A percentile compares a stretch with the other conserved stretches of the same genome.
Conservation (phyloP, 2,329 filamentous ascomycete species). For the Clonostachys rhizophaga region DNA sequence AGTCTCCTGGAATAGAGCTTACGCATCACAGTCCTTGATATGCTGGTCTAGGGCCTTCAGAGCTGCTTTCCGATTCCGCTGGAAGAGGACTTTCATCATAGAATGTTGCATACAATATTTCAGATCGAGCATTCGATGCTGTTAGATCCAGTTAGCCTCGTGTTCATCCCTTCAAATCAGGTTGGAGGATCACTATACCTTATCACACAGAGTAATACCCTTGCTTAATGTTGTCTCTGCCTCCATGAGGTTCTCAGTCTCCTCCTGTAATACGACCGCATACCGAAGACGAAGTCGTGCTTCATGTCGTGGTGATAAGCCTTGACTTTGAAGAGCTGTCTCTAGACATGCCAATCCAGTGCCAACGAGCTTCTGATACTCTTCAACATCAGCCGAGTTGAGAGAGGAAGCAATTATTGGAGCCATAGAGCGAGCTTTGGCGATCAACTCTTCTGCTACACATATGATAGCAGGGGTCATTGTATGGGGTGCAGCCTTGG, state of each 20-base stretch:
- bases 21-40: constrained; percentile 64
- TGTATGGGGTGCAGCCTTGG: constrained; percentile 38
- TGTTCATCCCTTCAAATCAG: constrained; percentile 1
- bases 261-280: constrained; percentile 65
- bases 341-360: constrained; percentile 71
- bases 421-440: constrained; percentile 54
- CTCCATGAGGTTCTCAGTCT: constrained; percentile 72
- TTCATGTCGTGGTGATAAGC: constrained; percentile 60
- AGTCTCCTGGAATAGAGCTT: constrained; percentile 16
- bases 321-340: constrained; percentile 57
- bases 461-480: constrained; percentile 58
- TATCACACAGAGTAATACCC: constrained; percentile 65
- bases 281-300: constrained; percentile 67
- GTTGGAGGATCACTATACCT: constrained; percentile 30
- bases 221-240: constrained; percentile 69
- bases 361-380: constrained; percentile 68
- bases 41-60: constrained; percentile 67
- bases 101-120: constrained; percentile 77
- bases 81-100: constrained; percentile 64
- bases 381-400: constrained; percentile 41
- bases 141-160: background rate
- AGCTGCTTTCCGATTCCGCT: constrained; percentile 67
- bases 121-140: constrained; percentile 49
- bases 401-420: constrained; percentile 35
- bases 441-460: constrained; percentile 73